Conservation (phyloP, 106 monocot genomes). For the Dendrobium nobile region DNA sequence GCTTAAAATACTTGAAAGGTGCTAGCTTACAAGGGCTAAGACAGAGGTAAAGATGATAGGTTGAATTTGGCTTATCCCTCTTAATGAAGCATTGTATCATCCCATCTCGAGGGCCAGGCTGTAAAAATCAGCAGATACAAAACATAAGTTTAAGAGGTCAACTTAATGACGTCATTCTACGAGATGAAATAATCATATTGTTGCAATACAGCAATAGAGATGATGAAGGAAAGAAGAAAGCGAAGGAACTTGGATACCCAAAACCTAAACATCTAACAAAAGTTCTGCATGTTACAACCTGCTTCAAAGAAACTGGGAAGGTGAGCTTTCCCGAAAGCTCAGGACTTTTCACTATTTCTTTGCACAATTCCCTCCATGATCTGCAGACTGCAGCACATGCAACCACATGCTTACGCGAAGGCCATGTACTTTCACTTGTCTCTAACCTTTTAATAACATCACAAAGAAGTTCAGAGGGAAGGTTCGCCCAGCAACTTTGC, state of each 20-base stretch:
- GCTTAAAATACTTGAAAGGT: background rate
- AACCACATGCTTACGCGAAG: conserved; percentile 33
- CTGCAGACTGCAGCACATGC: conserved; percentile 30
- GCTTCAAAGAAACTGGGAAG: conserved; percentile 36
- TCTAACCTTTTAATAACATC: conserved; percentile 39
- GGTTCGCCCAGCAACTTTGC: conserved; percentile 24
- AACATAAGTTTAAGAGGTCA: background rate
- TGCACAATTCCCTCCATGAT: conserved; percentile 39
- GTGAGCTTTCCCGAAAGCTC: conserved; percentile 39
- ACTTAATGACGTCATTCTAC: background rate
- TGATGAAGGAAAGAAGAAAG: background rate
- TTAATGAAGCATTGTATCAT: conserved; percentile 71
- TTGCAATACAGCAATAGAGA: background rate
- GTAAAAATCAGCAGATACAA: background rate
- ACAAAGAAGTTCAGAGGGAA: conserved; percentile 34
- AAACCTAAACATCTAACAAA: background rate
- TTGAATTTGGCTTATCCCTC: conserved; percentile 55
- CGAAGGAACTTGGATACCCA: too few species aligned
- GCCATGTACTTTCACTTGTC: conserved; percentile 35
- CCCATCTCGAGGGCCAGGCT: conserved; percentile 63
- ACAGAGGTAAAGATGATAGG: conserved; percentile 62
- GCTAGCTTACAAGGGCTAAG: conserved; percentile 44
- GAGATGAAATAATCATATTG: background rate
- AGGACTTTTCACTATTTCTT: conserved; percentile 32
- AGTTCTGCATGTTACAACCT: conserved; percentile 11